Conservation (phyloP, 768 basidiomycete species). For the Daedalea quercina region DNA sequence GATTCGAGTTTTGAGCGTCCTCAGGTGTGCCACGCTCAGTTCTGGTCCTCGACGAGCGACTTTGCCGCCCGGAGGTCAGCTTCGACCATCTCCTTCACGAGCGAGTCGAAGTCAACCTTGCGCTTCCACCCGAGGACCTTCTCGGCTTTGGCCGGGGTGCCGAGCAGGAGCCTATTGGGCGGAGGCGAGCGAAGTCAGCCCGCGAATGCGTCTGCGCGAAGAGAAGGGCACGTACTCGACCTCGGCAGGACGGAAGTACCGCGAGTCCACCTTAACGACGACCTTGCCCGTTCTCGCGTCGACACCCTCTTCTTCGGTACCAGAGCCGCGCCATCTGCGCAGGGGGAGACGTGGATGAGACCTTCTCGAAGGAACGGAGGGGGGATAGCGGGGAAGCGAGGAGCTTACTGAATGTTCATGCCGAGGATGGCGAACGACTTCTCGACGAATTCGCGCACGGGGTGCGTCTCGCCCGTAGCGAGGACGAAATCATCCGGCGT, state of each 20-base stretch:
- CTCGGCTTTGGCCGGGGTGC: slow-evolving; percentile 89
- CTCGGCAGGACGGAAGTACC: slow-evolving; percentile 93
- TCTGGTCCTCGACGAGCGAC: slow-evolving; percentile 79
- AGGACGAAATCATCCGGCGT: slow-evolving; percentile 85
- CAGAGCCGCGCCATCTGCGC: slow-evolving; percentile 68
- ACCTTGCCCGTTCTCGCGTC: slow-evolving; percentile 61
- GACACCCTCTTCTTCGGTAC: slow-evolving; percentile 72
- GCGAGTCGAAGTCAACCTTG: slow-evolving; percentile 70
- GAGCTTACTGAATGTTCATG: slow-evolving; percentile 56
- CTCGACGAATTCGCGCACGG: slow-evolving; percentile 88
- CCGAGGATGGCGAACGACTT: slow-evolving; percentile 72
- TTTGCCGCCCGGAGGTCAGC: slow-evolving; percentile 70
- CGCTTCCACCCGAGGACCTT: slow-evolving; percentile 87
- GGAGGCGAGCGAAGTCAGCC: neutral
- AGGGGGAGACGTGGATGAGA: neutral
- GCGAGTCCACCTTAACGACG: slow-evolving; percentile 79
- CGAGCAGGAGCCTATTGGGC: slow-evolving; percentile 61
- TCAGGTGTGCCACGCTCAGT: slow-evolving; percentile 31
- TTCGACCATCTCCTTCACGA: slow-evolving; percentile 90
- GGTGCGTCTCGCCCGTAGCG: slow-evolving; percentile 94
- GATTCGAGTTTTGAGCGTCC: too few relatives aligned
- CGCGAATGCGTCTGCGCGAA: neutral
- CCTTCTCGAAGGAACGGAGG: neutral
- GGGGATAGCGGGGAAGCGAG: slow-evolving; percentile 1
- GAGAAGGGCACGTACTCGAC: slow-evolving; percentile 63